Evolutionary conservation across 768 basidiomycete species (phyloP).

Genomic region (Podaxis sp.): DNA sequence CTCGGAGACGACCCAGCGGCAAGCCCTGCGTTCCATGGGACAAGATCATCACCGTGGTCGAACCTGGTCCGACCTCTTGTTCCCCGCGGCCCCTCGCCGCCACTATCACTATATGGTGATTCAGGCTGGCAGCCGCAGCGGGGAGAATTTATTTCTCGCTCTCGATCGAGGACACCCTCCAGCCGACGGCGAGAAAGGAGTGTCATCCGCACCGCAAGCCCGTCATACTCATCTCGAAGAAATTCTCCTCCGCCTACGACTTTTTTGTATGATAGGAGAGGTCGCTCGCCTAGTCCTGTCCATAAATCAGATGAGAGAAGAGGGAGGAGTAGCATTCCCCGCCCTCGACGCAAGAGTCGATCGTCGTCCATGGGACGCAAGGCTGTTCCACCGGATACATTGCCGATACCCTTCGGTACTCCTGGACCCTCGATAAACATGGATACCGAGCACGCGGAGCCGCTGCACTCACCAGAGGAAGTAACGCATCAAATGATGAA

Average conservation of each 20-base stretch:
- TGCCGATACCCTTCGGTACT: too few species aligned
- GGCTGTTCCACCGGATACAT: too few species aligned
- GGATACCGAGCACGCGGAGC: too few species aligned
- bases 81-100: not conserved
- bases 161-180: not conserved
- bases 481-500: too few species aligned
- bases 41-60: not conserved
- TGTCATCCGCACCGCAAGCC: not conserved
- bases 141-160: not conserved
- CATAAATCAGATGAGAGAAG: not conserved
- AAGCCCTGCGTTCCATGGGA: not conserved
- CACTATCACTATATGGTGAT: not conserved
- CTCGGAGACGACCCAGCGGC: not conserved
- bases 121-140: not conserved
- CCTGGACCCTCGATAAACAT: too few species aligned
- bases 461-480: too few species aligned
- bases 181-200: not conserved
- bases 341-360: not conserved
- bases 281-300: not conserved
- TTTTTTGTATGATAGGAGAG: not conserved
- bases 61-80: not conserved
- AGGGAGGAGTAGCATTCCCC: not conserved
- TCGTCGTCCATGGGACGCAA: not conserved
- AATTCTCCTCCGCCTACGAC: not conserved
- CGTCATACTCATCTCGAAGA: not conserved